Evolutionary conservation across 495 filamentous ascomycete species (phyloP), one percentile per base, ranked within the genome.

Genomic region (Hypoxylon lienhwacheense): DNA sequence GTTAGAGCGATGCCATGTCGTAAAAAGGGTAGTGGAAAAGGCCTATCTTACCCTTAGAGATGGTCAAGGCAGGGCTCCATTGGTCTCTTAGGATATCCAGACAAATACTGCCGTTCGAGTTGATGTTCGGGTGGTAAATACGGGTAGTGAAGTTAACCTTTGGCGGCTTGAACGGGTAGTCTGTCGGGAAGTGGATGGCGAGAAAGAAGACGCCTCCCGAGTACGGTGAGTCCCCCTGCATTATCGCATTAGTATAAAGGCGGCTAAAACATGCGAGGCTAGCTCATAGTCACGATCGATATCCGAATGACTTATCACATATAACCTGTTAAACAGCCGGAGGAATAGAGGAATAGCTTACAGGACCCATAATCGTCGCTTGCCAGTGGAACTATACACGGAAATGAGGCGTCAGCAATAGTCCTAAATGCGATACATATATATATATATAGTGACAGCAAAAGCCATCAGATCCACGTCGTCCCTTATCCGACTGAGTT

Each of bases 81-180:
- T 98, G 93, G 71, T 98, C 93, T 76, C 93, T 83, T 67, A 98
- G 76, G 65, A 98, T 98, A 68, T 98, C 93, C 65, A 98, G 77
- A 74, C 93, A 98, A 76, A 98, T 98, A 73, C 90, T 96, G 70
- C 93, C 93, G 70, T 98, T 98, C 58, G 90, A 95, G 81, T 98
- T 98, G 90, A 98, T 98, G 77, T 98, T 98, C 66, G 93, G 93
- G 79, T 98, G 93, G 71, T 98, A 97, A 81, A 98, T 97, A 65
- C 93, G 85, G 44, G 93, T 98, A 55, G 89, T 97, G 82, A 98
- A 98, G 85, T 97, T 97, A 75, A 98, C 93, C 83, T 98, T 98
- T 46, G 93, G 93, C 31, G 93, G 95, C 84, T 98, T 98, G 84
- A 98, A 98, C 3, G 93, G 93, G 75, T 98, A 98, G 80, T 98